Evolutionary conservation across 345 rosid species (phyloP), one percentile per base, ranked within the genome.

Genomic region (Gossypium bickii): DNA sequence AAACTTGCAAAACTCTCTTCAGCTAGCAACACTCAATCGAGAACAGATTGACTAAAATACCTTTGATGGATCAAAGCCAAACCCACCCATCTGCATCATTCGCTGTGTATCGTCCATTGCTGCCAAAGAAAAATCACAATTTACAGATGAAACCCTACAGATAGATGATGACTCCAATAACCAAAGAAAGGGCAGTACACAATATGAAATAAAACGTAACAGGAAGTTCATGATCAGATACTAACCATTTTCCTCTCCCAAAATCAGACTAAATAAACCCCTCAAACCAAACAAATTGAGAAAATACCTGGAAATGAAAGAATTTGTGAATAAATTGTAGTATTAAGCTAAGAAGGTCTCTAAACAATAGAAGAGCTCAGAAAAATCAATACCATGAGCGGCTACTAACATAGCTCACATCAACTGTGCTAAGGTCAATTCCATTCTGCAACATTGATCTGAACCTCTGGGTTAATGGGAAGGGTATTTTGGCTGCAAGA

Each of bases 71-170:
- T 94, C 97, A 60, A 88, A 79, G 77, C 98, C 98, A 84, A 94
- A 90, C 8, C 98, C 98, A 83, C 98, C 82, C 97, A 92, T 94
- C 87, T 94, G 98, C 98, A 94, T 94, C 98, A 94, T 92, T 11
- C 93, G 85, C 73, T 91, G 97, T 0, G 98, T 91, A 70, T 92
- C 98, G 71, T 94, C 98, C 56, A 78, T 86, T 53, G 97, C 98
- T 94, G 91, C 86, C 83, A 60, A 51, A 38, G n/a, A 22, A 29
- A 63, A 79, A 66, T 12, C 27, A 64, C n/a, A 73, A 34, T 13
- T 48, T 38, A 69, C 18, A 49, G 18, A 45, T 60, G 49, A 59
- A 18, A 51, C 34, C 6, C 22, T 4, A 47, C 38, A 17, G 67
- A 11, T 63, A 61, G 18, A 47, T 51, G 57, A 22, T n/a, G 17